Evolutionary conservation across 768 basidiomycete species (phyloP), one percentile per base, ranked within the genome.

Genomic region (Suillus lakei): DNA sequence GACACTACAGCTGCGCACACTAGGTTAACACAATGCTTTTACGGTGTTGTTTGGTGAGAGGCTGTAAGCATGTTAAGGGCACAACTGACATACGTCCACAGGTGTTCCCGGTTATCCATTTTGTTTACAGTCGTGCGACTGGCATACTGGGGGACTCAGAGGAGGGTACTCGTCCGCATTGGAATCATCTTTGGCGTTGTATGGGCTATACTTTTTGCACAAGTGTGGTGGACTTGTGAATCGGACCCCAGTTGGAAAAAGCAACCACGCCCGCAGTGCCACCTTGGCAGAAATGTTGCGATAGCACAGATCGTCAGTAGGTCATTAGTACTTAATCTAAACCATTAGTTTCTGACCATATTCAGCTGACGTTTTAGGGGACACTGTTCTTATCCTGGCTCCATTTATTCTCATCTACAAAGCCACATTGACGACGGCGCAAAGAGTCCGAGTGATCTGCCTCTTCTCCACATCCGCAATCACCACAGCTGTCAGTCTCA

Each of bases 201-300:
- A 30, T 53, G 51, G 51, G 51, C 16, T 30, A 5, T 53, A 30
- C 51, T 53, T 5, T 53, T 53, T 10, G 51, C 51, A 30, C 51
- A 53, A 30, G 51, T 53, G 51, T 53, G 51, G 51, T 53, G 51
- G 51, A 53, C 51, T 28, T 53, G 51, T 30, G 51, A 53, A 53
- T 30, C 2, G 4, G 9, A 53, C 4, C 28, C 51, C 28, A 53
- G 51, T 18, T 53, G 51, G 51, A 53, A 53, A 53, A 9, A 18
- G 9, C 9, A 18, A 30, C 51, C 28, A 18, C 28, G 28, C 32
- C 51, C 51, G 18, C 51, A 53, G 51, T 53, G 51, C 51, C 16
- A 28, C 18, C 51, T 53, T 18, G 51, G 51, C 51, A 53, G 51
- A 30, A 18, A 53, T 30, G 51, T 53, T 9, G 51, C 51, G 9